These are phyloP conservation scores for Wickerhamiella allomyrinae DNA, from an alignment of 805 yeast genomes.

Conservation along the genomic window DNA sequence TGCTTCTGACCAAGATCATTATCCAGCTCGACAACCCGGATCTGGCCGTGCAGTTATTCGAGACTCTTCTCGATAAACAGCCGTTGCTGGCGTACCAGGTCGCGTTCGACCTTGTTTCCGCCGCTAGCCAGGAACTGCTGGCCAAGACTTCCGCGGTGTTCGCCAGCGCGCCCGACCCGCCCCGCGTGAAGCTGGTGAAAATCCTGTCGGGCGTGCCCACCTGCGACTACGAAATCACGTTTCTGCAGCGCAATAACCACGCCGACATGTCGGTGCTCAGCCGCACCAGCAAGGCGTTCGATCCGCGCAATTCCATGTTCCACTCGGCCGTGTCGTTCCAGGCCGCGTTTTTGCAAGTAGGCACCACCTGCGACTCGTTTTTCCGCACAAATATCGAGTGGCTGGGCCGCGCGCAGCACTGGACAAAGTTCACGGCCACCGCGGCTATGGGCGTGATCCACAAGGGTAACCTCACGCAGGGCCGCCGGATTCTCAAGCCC, in stretches of 20 bases:
- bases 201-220: conserved; percentile 87
- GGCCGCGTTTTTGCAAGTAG: conserved; percentile 89
- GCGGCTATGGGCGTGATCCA: conserved; percentile 97
- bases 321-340: conserved; percentile 93
- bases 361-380: conserved; percentile 89
- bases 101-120: conserved; percentile 84
- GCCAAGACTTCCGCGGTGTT: conserved; percentile 32
- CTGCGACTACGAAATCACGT: conserved; percentile 82
- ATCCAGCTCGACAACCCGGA: conserved; percentile 71
- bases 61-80: conserved; percentile 37
- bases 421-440: conserved; percentile 96
- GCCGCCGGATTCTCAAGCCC: conserved; percentile 73
- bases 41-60: conserved; percentile 57
- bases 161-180: conserved; percentile 21
- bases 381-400: conserved; percentile 84
- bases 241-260: conserved; percentile 71
- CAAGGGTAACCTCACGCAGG: conserved; percentile 85
- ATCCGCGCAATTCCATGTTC: conserved; percentile 84
- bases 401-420: conserved; percentile 93
- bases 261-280: conserved; percentile 72
- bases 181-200: conserved; percentile 34
- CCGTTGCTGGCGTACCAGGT: conserved; percentile 69
- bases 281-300: conserved; percentile 66
- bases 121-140: conserved; percentile 81
- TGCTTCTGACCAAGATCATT: conserved; percentile 68